phyloP scores from a whole-genome alignment of 305 asterid genomes.

The Ajuga reptans region DNA sequence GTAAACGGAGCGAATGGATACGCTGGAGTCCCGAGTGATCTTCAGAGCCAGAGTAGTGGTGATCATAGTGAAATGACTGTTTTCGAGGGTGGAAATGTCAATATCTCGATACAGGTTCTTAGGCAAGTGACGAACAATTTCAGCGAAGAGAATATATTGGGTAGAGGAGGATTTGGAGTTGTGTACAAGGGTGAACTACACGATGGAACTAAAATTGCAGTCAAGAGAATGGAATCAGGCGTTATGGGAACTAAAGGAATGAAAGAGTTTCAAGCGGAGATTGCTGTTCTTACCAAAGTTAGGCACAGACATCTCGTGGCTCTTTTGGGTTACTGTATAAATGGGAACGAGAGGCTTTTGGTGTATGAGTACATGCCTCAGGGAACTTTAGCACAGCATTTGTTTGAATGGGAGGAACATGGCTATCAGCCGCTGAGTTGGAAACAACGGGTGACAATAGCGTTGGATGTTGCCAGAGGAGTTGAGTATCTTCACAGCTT shows the following conservation, averaged over 20 bases:
- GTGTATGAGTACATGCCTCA: conserved; percentile 92
- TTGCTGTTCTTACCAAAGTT: conserved; percentile 88
- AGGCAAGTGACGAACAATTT: conserved; percentile 79
- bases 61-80: conserved; percentile 60
- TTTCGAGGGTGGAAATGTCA: conserved; percentile 66
- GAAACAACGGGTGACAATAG: conserved; percentile 83
- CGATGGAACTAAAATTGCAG: conserved; percentile 87
- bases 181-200: conserved; percentile 85
- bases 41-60: conserved; percentile 70
- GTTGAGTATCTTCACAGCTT: conserved; percentile 89
- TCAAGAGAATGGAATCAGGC: conserved; percentile 87
- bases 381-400: conserved; percentile 77
- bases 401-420: conserved; percentile 61
- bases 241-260: conserved; percentile 80
- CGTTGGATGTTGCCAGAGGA: conserved; percentile 85
- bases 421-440: conserved; percentile 57
- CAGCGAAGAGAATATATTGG: conserved; percentile 56
- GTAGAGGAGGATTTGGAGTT: conserved; percentile 85
- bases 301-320: conserved; percentile 91
- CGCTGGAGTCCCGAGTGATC: conserved; percentile 38
- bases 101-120: conserved; percentile 65
- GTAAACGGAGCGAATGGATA: conserved; percentile 34
- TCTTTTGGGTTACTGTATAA: conserved; percentile 74
- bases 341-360: conserved; percentile 85
- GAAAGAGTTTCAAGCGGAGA: conserved; percentile 86